phyloP scores from a whole-genome alignment of 768 basidiomycete species.

The Xanthoconium purpureum region DNA sequence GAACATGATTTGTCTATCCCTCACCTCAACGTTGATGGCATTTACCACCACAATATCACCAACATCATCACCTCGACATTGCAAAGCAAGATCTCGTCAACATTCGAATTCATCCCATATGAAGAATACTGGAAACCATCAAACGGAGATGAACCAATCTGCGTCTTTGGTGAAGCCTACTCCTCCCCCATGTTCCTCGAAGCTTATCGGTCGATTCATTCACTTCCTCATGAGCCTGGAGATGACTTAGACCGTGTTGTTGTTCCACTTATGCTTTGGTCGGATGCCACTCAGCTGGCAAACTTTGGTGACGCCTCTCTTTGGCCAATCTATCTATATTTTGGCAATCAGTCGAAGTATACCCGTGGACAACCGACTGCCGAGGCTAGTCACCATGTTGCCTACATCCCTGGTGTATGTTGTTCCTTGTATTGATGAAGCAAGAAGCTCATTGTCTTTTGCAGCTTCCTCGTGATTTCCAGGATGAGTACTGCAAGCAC shows the following conservation, averaged over 20 bases:
- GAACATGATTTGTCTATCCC: background rate
- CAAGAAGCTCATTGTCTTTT: background rate
- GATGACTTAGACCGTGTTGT: background rate
- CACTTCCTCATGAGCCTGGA: background rate
- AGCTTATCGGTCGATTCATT: background rate
- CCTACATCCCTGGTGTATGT: background rate
- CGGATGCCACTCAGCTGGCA: background rate
- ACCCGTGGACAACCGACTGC: background rate
- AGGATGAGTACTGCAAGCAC: background rate
- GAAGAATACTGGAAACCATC: background rate
- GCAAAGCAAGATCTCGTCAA: background rate
- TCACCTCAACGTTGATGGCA: too few relatives aligned
- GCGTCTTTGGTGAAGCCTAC: background rate
- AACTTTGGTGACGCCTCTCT: background rate
- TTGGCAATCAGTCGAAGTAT: background rate
- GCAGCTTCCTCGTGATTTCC: background rate
- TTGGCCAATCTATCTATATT: background rate
- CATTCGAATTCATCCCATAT: background rate
- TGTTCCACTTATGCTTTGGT: background rate
- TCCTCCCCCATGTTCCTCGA: background rate
- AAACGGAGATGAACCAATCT: background rate
- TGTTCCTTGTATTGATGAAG: background rate
- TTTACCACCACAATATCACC: too few relatives aligned
- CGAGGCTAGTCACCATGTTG: background rate
- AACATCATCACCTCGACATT: background rate